These are phyloP conservation scores for Xylaria intraflava DNA, from an alignment of 495 filamentous ascomycete genomes.

Conservation along the genomic window DNA sequence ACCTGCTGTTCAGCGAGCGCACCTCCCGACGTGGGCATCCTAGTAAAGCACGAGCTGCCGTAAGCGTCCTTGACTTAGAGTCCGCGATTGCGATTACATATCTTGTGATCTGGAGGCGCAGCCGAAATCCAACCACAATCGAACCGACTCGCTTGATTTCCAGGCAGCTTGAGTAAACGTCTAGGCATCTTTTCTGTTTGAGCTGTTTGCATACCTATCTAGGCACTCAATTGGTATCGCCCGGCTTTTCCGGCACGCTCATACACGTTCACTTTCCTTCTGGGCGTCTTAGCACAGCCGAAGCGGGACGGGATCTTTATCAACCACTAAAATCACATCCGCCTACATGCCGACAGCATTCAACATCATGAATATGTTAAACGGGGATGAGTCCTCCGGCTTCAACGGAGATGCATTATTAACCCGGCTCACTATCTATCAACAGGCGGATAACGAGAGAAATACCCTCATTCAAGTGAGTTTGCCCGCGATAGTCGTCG, in stretches of 20 bases:
- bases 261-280: neutral
- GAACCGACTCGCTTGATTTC: too few species aligned
- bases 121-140: neutral
- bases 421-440: slow-evolving; percentile 1
- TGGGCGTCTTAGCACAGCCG: neutral
- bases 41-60: neutral
- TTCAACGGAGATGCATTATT: neutral
- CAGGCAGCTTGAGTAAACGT: neutral
- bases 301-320: neutral
- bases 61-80: too few species aligned
- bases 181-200: neutral
- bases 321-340: neutral
- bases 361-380: neutral
- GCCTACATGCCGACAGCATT: slow-evolving; percentile 6
- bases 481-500: neutral
- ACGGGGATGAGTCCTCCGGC: slow-evolving; percentile 4
- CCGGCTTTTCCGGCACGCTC: neutral
- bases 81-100: too few species aligned
- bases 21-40: neutral
- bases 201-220: neutral
- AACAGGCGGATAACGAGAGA: slow-evolving; percentile 5
- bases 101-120: neutral
- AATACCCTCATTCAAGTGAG: slow-evolving; percentile 9
- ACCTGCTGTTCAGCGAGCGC: neutral
- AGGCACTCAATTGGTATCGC: neutral